Percentiles rank a stretch among this genome's conserved stretches.
Evolutionary conservation across 345 rosid genomes (phyloP).

Genomic region (Mangifera indica): DNA sequence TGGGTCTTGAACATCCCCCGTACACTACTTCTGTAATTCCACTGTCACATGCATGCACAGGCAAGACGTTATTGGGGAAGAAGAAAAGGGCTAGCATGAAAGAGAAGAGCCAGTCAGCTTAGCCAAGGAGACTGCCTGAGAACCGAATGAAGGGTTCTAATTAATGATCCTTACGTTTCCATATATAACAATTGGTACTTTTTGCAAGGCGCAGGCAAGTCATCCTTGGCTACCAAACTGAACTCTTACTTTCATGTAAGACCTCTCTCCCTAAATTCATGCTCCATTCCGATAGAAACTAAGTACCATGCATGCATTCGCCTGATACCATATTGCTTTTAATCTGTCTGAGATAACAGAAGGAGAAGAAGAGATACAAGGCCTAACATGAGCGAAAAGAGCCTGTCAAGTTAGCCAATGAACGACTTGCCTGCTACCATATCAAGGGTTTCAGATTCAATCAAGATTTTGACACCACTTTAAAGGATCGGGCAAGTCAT

Average conservation of each 20-base stretch:
- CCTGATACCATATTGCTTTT: too few relatives aligned
- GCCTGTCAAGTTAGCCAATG: constrained; percentile 39
- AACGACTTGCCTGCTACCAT: constrained; percentile 30
- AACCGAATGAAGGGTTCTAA: neutral
- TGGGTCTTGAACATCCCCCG: too few relatives aligned
- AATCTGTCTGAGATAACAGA: too few relatives aligned
- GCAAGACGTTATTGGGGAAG: constrained; percentile 3
- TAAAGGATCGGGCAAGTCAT: constrained; percentile 51
- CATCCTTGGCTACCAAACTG: constrained; percentile 40
- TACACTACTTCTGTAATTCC: too few relatives aligned
- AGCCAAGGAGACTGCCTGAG: constrained; percentile 47
- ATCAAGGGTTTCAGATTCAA: neutral
- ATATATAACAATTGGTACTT: neutral
- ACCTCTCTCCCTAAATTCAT: constrained; percentile 20
- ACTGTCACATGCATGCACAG: too few relatives aligned
- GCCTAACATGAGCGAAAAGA: constrained; percentile 34
- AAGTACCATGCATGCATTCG: too few relatives aligned
- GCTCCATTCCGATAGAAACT: neutral
- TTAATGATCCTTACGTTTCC: neutral
- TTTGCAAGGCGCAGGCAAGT: constrained; percentile 31
- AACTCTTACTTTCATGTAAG: constrained; percentile 37
- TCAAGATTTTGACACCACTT: neutral
- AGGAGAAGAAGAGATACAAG: constrained; percentile 23
- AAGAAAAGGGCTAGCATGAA: constrained; percentile 44
- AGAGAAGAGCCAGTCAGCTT: constrained; percentile 32